Conservation (phyloP, 495 filamentous ascomycete genomes). For the Penicillium ucsense region DNA sequence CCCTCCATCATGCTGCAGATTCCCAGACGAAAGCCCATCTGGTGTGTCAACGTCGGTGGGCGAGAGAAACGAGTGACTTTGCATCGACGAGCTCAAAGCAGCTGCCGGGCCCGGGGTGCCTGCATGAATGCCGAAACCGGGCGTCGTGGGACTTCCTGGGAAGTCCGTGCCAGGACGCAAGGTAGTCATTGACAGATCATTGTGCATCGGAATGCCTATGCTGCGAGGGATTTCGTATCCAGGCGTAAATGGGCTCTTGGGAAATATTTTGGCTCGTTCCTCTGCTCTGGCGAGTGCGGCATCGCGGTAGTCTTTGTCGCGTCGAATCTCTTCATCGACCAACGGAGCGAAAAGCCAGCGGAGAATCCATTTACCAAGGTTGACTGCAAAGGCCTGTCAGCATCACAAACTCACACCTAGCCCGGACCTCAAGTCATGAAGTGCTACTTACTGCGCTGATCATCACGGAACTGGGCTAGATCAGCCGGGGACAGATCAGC, state of each 20-base stretch:
- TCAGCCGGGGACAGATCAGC: slow-evolving; percentile 50
- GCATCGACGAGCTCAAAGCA: slow-evolving; percentile 19
- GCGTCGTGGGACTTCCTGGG: slow-evolving; percentile 50
- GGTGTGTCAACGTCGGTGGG: slow-evolving; percentile 15
- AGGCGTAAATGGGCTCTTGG: slow-evolving; percentile 49
- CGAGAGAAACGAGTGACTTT: slow-evolving; percentile 18
- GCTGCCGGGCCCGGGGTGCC: slow-evolving; percentile 15
- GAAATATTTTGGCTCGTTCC: slow-evolving; percentile 43
- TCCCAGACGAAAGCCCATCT: slow-evolving; percentile 3
- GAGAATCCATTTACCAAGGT: slow-evolving; percentile 93
- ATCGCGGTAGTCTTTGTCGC: slow-evolving; percentile 64
- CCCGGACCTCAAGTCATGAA: not conserved
- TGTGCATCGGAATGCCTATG: slow-evolving; percentile 32
- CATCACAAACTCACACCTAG: not conserved
- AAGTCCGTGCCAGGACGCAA: slow-evolving; percentile 54
- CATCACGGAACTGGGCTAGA: slow-evolving; percentile 70
- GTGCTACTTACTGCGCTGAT: slow-evolving; percentile 76
- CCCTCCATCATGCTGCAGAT: slow-evolving; percentile 34
- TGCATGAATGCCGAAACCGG: slow-evolving; percentile 45
- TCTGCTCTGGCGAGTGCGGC: slow-evolving; percentile 52
- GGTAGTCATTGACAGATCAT: slow-evolving; percentile 41
- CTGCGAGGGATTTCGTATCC: slow-evolving; percentile 48
- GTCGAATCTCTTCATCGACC: slow-evolving; percentile 78
- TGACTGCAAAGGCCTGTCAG: slow-evolving; percentile 53
- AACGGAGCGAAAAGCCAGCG: slow-evolving; percentile 85